phyloP scores from a whole-genome alignment of 75 land plant genomes.

The Ceratopteris richardii region DNA sequence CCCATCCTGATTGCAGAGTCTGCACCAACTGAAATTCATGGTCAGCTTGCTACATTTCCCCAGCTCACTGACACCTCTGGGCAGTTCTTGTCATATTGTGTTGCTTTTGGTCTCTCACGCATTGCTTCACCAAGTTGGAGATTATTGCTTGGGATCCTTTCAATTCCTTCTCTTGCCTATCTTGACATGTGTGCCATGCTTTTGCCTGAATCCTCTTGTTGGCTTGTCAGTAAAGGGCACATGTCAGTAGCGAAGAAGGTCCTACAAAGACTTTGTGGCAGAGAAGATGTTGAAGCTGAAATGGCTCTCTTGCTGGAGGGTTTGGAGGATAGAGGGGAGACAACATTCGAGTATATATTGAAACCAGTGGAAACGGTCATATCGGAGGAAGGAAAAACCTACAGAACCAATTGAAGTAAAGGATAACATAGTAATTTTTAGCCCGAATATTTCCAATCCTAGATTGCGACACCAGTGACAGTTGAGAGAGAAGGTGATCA shows the following conservation, averaged over 20 bases:
- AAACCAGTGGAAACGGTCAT: constrained; percentile 18
- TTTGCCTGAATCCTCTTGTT: constrained; percentile 30
- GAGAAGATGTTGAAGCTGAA: constrained; percentile 27
- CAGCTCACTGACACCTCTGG: constrained; percentile 28
- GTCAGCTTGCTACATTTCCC: constrained; percentile 29
- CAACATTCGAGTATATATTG: constrained; percentile 21
- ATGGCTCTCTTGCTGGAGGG: constrained; percentile 32
- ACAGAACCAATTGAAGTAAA: constrained; percentile 13
- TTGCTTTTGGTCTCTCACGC: constrained; percentile 25
- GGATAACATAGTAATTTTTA: constrained; percentile 25
- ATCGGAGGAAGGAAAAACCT: constrained; percentile 9
- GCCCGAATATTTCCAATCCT: constrained; percentile 61
- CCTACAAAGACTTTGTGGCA: constrained; percentile 22
- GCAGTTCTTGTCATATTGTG: constrained; percentile 22
- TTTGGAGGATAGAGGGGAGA: constrained; percentile 27
- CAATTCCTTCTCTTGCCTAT: constrained; percentile 14
- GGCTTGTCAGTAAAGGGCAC: constrained; percentile 39
- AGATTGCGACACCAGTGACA: constrained; percentile 70
- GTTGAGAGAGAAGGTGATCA: constrained; percentile 9
- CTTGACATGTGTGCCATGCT: constrained; percentile 9
- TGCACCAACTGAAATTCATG: constrained; percentile 31
- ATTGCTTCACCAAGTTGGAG: constrained; percentile 16
- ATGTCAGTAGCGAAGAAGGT: constrained; percentile 25
- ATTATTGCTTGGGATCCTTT: constrained; percentile 19
- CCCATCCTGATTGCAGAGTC: constrained; percentile 27